Evolutionary conservation across 106 monocot genomes (phyloP), one percentile per base, ranked within the genome.

Genomic region (Acorus gramineus): DNA sequence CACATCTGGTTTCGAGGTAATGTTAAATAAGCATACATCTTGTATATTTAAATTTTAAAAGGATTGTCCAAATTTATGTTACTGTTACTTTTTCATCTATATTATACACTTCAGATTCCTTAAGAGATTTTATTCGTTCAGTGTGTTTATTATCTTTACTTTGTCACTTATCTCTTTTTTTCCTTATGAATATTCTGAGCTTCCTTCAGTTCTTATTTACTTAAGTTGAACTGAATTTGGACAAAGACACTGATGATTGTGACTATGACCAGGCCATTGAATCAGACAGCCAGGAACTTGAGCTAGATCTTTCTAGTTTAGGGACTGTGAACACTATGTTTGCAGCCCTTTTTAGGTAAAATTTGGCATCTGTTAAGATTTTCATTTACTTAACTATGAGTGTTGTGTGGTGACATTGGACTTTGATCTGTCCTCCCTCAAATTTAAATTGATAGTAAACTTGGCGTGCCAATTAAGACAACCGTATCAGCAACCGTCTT

Each of bases 311-410:
- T 73, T 96, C 96, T 61, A 96, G 80, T 64, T 62, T 96, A 70
- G 81, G 91, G 62, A 80, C 91, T 59, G 67, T 96, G 48, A 87
- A 91, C 76, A 96, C 96, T 12, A 84, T 96, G 78, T 91, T 96
- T 83, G 96, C 96, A 60, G 96, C 96, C 11, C 82, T 96, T 58
- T 96, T 96, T 75, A 96, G 96, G 96, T 91, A 84, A 48, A 66
- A 28, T 28, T 28, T 28, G 1, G 28, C 28, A 28, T 28, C 28
- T 28, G n/a, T 28, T 28, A 28, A 28, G 28, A 28, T 28, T 28
- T 28, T 1, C 28, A 28, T 28, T 28, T 28, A 28, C 28, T 28
- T 28, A 28, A 28, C 28, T 28, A 28, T 28, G 28, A 28, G 28
- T 1, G 28, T 28, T 28, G 28, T 28, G 28, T 28, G 0, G 28